Evolutionary conservation across 257 asterid species (phyloP), one percentile per base, ranked within the genome.

Genomic region (Datura wrightii): DNA sequence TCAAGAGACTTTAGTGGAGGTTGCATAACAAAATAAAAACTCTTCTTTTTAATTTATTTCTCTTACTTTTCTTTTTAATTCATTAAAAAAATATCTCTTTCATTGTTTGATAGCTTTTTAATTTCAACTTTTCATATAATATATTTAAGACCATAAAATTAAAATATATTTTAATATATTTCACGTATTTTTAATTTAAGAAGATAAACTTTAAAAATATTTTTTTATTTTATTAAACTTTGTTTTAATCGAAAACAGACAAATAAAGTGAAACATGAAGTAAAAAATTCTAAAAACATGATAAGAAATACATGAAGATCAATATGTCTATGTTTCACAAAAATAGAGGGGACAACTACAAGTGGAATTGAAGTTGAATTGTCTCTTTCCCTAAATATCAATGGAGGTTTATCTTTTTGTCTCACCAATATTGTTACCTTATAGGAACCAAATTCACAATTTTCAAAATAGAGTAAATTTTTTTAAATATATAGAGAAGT

Each of bases 341-440:
- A 74, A 74, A 46, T 74, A 24, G 41, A 31, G 46, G 24, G 82
- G 62, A 76, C 82, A 76, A 76, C 62, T 13, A 31, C 24, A 50
- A 76, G 15, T 76, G 62, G 46, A 69, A 39, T 69, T 69, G 31
- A 24, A 13, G 24, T 55, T 76, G 46, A 76, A 50, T 76, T 52
- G 13, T 50, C 13, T 50, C 59, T 48, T 76, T 16, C 31, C 62
- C 18, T 18, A 76, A 76, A 15, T 14, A 76, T 50, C 44, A 76
- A 67, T 42, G 31, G 36, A 18, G 55, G 4, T 39, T 67, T 31
- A 39, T 67, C 36, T 11, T 46, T 72, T 72, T 19, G 80, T 19
- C 58, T 74, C 42, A 74, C 10, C n/a, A 74, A 10, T 39, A 2
- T 74, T 72, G 19, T 36, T 65, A 11, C 72, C 46, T 36, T 36